A percentile compares a stretch with the other conserved stretches of the same genome.
Evolutionary conservation across 176 grass and related monocot species (phyloP).

Genomic region (Carex scoparia): DNA sequence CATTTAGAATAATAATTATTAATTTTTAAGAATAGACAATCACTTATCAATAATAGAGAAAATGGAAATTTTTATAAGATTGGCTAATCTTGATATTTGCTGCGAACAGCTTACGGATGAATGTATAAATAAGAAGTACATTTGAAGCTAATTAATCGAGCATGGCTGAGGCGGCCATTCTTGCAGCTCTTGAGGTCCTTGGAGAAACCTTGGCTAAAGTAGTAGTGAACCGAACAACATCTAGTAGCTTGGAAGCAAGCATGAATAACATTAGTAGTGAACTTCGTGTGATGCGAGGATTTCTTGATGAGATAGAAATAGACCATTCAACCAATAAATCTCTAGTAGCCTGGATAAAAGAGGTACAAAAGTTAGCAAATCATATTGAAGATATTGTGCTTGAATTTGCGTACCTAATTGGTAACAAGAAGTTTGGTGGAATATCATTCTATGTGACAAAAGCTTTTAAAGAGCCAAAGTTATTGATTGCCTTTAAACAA

Average conservation of each 20-base stretch:
- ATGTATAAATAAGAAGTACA: too few species aligned
- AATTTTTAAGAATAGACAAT: too few species aligned
- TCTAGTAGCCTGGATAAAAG: slow-evolving; percentile 3
- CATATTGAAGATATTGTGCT: slow-evolving; percentile 36
- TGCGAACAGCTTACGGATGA: too few species aligned
- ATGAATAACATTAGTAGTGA: slow-evolving; percentile 20
- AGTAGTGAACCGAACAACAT: too few species aligned
- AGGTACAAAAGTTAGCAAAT: slow-evolving; percentile 24
- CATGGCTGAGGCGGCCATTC: too few species aligned
- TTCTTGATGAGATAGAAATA: slow-evolving; percentile 3
- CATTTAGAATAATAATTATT: too few species aligned
- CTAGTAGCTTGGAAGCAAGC: not conserved
- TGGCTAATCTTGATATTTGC: too few species aligned
- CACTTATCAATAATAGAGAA: too few species aligned
- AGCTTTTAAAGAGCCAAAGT: slow-evolving; percentile 4
- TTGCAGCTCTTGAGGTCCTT: too few species aligned
- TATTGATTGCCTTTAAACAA: not conserved
- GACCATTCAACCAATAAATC: not conserved
- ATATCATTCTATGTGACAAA: not conserved
- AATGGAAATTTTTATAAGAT: too few species aligned
- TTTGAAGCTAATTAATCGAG: too few species aligned
- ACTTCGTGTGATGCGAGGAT: slow-evolving; percentile 27
- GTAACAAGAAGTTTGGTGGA: not conserved
- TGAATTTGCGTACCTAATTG: slow-evolving; percentile 19
- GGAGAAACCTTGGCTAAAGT: too few species aligned